Base-by-base conservation (phyloP, 495 filamentous ascomycete species). In the Thozetella sp. region DNA sequence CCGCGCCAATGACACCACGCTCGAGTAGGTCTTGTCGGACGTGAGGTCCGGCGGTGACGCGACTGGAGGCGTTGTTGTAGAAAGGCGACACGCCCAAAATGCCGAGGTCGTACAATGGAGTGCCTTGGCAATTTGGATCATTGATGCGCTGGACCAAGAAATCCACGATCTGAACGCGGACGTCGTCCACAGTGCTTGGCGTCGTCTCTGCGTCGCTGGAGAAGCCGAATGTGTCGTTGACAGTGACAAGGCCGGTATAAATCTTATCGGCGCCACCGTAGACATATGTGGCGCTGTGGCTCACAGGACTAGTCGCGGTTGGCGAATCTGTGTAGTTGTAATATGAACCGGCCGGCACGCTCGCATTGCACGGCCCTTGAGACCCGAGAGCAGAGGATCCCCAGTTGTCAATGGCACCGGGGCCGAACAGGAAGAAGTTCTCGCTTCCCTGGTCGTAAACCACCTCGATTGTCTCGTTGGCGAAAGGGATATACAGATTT, bases 391-490 rank as follows among this genome's bases (percentile, higher is more conserved):
- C 43, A 11, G 43, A 13, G n/a, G 10, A 10, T 10, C 58, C 58
- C 58, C 58, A 60, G 22, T 60, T 60, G n/a, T 27, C 30, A 3
- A 60, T 22, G 22, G 52, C 27, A 25, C 52, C 58, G 1, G 23
- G 58, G n/a, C 23, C 58, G 9, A 53, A 40, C 2, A 60, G 13
- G 26, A 34, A 60, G 52, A 48, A 60, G 40, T 2, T 46, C 52
- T 60, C 58, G 22, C 34, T 48, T 1, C 58, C 58, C 25, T 60
- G 58, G 13, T 60, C 58, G 43, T 48, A 60, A 40, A 52, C 53
- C 10, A 60, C 58, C 27, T 52, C 48, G 37, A 60, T 55, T 4
- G 51, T 55, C 17, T 60, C 45, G 24, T 55, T 54, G 51, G 20
- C 48, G 22, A 37, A 34, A 4, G 58, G 58, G 23, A 55, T 60